Conservation (phyloP, 169 alveolate genomes). For the Plasmodium gaboni region DNA sequence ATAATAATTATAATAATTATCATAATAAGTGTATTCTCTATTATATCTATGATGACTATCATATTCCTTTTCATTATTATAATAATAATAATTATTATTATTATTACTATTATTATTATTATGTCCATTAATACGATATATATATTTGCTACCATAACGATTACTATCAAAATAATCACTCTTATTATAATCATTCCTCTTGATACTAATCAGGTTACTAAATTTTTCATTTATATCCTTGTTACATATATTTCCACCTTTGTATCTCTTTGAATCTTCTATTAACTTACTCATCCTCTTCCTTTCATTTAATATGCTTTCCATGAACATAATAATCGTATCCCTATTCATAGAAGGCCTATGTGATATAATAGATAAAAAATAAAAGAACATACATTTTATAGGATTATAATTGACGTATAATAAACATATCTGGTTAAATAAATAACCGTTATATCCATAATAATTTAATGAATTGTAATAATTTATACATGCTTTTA, state of each 20-base stretch:
- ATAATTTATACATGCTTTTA: constrained; percentile 48
- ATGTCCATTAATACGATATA: no score
- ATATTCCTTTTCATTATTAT: no score
- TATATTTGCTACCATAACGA: neutral
- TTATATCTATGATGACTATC: no score
- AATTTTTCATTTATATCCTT: neutral
- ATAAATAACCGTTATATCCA: constrained; percentile 41
- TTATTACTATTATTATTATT: no score
- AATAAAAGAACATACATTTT: constrained; percentile 32
- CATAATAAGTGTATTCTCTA: no score
- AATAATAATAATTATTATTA: no score
- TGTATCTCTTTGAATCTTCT: neutral
- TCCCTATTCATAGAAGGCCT: constrained; percentile 41
- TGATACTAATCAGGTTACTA: neutral
- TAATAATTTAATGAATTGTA: constrained; percentile 42
- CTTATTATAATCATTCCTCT: neutral
- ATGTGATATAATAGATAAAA: constrained; percentile 40
- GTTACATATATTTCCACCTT: neutral
- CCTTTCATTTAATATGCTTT: constrained; percentile 19
- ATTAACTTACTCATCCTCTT: neutral
- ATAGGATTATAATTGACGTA: constrained; percentile 36
- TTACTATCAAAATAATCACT: neutral
- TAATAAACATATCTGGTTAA: constrained; percentile 41
- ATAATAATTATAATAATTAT: no score
- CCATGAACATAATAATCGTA: constrained; percentile 22